Conservation (phyloP, 1,284 basidiomycete species). For the Blastosporella zonata region DNA sequence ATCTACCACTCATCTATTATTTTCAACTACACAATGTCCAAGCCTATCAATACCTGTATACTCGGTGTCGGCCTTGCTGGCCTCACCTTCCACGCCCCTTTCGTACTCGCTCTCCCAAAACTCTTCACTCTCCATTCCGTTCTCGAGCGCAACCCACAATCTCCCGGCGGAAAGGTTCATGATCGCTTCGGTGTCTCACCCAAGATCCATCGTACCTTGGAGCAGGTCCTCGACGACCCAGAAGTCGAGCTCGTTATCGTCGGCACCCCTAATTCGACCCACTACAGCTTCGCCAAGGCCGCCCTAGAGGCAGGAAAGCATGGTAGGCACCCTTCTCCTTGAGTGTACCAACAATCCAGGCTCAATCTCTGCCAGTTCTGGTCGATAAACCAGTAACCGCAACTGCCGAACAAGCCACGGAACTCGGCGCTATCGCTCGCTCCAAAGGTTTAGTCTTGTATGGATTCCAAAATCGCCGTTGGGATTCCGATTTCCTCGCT, state of each 20-base stretch:
- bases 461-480: slow-evolving; percentile 80
- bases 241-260: slow-evolving; percentile 71
- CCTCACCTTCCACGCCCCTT: slow-evolving; percentile 77
- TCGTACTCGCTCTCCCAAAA: slow-evolving; percentile 72
- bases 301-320: slow-evolving; percentile 75
- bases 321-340: slow-evolving; percentile 42
- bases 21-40: slow-evolving; percentile 26
- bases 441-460: slow-evolving; percentile 67
- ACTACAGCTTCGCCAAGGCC: slow-evolving; percentile 67
- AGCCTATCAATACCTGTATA: slow-evolving; percentile 67
- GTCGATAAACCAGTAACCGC: slow-evolving; percentile 85
- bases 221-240: slow-evolving; percentile 54
- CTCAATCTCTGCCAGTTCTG: slow-evolving; percentile 44
- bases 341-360: background rate
- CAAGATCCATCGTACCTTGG: slow-evolving; percentile 54
- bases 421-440: slow-evolving; percentile 66
- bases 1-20: background rate
- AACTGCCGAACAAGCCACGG: slow-evolving; percentile 60
- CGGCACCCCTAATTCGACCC: slow-evolving; percentile 78
- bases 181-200: slow-evolving; percentile 58
- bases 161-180: slow-evolving; percentile 59
- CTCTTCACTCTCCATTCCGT: slow-evolving; percentile 73
- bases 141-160: slow-evolving; percentile 51
- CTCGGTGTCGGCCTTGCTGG: slow-evolving; percentile 76
- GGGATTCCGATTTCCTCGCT: slow-evolving; percentile 82